Evolutionary conservation across 805 yeast genomes (phyloP), one percentile per base, ranked within the genome.

Genomic region (Suhomyces prunicola): DNA sequence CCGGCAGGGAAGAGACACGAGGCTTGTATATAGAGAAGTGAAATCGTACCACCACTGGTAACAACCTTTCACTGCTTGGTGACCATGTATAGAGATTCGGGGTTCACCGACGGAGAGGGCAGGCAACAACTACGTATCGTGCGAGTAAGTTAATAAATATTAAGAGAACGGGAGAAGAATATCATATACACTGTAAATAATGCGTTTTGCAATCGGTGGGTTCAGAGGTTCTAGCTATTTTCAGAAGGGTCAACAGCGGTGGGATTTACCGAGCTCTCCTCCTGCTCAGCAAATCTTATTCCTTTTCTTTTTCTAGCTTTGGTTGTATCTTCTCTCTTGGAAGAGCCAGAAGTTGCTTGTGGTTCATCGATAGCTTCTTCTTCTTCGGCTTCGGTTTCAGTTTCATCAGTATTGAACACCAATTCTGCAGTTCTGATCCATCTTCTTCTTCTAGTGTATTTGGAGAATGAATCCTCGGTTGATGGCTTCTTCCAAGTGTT

Each of bases 371-470:
- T 46, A 10, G 23, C 12, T 26, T 51, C 53, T 41, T 51, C 50
- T 17, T 51, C 50, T 17, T 46, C 47, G 5, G 36, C 39, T 15
- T 48, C 50, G 19, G 35, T 26, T 17, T n/a, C 54, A 26, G 50
- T 55, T 15, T 48, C 46, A 8, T 45, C 54, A 36, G 50, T 51
- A 44, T 61, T 63, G 50, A 73, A 71, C 4, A 88, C 85, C 59
- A 91, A 76, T 67, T 90, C 96, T 0, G 99, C 99, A 1, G 96
- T 90, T 58, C 99, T 82, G 13, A 93, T 82, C 99, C 99, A 93
- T 66, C 97, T 80, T 74, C 99, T 83, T 66, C 97, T 82, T 69
- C 99, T 82, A 5, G 98, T 93, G 65, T 91, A 93, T 68, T 90
- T 91, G 23, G 94, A 84, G 70, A 85, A 92, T 3, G 94, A 80